Base-by-base conservation (phyloP, 768 basidiomycete genomes). In the Phanerochaete sordida region DNA sequence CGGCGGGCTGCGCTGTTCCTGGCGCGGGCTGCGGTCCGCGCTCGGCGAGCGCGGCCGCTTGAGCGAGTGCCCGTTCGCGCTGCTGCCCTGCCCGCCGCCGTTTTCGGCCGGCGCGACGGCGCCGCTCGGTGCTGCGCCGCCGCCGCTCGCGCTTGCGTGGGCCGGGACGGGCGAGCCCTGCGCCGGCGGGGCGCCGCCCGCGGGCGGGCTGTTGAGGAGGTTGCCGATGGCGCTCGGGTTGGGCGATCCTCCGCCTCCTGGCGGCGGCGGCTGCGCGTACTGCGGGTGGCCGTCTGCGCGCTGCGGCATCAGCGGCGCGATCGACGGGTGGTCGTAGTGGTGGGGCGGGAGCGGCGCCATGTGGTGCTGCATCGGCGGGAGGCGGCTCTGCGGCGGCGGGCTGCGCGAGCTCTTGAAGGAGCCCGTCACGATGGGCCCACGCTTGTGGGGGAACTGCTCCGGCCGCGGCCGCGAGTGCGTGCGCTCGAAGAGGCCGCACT, bases 391-490 rank as follows among this genome's bases (percentile, higher is more conserved):
- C 62, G 76, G 78, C 59, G 84, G 81, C 21, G 84, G 81, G 2
- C 80, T 80, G 35, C 64, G 66, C 65, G 65, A 65, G 47, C 66
- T 62, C 82, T 79, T 43, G 79, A 77, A 63, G 79, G 77, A 55
- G 23, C 79, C 75, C 2, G 77, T 69, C 11, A 87, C 82, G 33
- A 90, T 75, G 0, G 88, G 87, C 0, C 88, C 88, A 39, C 89
- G 81, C 65, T 88, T 88, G 75, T 90, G 89, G 4, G 89, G 89
- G 71, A 91, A 91, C 65, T 90, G 89, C 63, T 90, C 88, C 0
- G 90, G 90, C 44, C 90, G 77, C 11, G 89, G 86, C 16, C 87
- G 82, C 15, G 87, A 88, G 71, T 91, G 90, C 0, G 90, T 91
- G 45, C 90, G 82, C 71, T 91, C 90, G 63, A 91, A 91, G 3